Base-by-base conservation (phyloP, 345 rosid genomes). In the Citrus medica region DNA sequence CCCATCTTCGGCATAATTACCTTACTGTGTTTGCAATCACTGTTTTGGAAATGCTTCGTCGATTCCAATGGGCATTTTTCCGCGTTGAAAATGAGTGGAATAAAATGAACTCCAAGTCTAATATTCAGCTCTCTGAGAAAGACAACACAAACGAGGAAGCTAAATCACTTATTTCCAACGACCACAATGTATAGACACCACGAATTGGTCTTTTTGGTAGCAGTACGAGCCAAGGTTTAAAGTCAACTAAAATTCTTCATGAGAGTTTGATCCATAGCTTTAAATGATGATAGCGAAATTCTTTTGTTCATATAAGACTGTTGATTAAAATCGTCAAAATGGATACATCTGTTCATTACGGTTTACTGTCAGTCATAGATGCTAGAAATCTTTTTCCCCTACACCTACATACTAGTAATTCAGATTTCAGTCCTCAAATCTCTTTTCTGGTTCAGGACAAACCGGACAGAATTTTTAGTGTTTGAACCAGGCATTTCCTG, bases 41-140 rank as follows among this genome's bases (percentile, higher is more conserved):
- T n/a, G 87, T 89, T 16, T 80, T 92, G 87, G 99, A 96, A 91
- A 92, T 93, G 16, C 75, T 90, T 84, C 88, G 98, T 2, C 87
- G 98, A 4, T 94, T 97, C 84, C 99, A 93, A 67, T 97, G 98
- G 98, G 89, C 90, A 38, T 97, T 97, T 81, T 97, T 97, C 85
- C 97, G 98, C 2, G 90, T 97, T 2, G 98, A 94, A 78, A 97
- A 94, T 8, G 94, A 94, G 79, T 93, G 95, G 98, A 89, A 90
- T 73, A 92, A 90, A 78, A 89, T 89, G 86, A 94, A 82, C 82
- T 75, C 89, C 84, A 82, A 86, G 87, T 81, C 92, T 33, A 82
- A 69, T 70, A 67, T 83, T 82, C 90, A 90, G 85, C 78, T 76
- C 68, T 60, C 90, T 59, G 56, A 61, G 75, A 79, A 66, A 30